Evolutionary conservation across 1,284 basidiomycete species (phyloP).

Genomic region (Melampsora americana): DNA sequence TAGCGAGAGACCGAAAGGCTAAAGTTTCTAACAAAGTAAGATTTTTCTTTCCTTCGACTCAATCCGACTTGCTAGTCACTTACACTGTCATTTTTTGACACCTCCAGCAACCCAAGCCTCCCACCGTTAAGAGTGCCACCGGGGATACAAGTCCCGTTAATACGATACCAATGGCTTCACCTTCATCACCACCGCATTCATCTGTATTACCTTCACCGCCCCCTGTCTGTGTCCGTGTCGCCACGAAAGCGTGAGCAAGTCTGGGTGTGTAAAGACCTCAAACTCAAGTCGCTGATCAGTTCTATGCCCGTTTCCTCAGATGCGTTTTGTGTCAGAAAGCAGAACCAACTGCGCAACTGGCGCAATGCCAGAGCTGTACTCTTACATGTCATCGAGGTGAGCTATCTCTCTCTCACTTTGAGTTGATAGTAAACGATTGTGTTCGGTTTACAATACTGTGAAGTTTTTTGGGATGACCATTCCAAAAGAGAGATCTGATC

Average conservation of each 20-base stretch:
- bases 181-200: slow-evolving; percentile 8
- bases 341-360: slow-evolving; percentile 19
- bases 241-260: not conserved
- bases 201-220: slow-evolving; percentile 12
- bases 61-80: not conserved
- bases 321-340: slow-evolving; percentile 32
- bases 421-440: no score
- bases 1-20: slow-evolving; percentile 37
- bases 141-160: not conserved
- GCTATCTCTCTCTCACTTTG: not conserved
- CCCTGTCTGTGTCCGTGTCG: not conserved
- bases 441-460: no score
- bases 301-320: not conserved
- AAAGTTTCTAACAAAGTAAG: slow-evolving; percentile 33
- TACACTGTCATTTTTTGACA: not conserved
- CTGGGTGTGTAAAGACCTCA: no score
- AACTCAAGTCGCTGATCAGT: not conserved
- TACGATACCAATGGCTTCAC: not conserved
- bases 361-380: slow-evolving; percentile 28
- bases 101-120: not conserved
- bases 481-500: no score
- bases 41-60: not conserved
- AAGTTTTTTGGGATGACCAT: no score
- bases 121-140: not conserved
- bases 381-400: slow-evolving; percentile 31